A percentile compares a stretch with the other conserved stretches of the same genome.
phyloP scores from a whole-genome alignment of 2,329 filamentous ascomycete genomes.

The Fusarium pseudograminearum region DNA sequence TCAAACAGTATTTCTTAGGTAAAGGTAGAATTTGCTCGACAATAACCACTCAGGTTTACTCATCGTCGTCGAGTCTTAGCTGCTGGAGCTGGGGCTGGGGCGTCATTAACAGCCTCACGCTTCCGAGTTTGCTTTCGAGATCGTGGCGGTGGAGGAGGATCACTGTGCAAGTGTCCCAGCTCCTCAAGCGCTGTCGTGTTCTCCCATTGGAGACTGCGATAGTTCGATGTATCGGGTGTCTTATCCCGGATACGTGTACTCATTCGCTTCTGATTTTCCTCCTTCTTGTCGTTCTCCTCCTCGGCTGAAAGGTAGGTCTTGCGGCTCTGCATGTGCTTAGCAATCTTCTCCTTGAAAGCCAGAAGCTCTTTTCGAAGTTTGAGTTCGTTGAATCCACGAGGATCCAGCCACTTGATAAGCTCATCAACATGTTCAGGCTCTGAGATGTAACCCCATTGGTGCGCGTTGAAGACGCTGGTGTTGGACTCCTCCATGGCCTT shows the following conservation, averaged over 20 bases:
- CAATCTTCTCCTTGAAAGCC: slow-evolving; percentile 79
- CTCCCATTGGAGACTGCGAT: slow-evolving; percentile 66
- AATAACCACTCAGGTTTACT: neutral
- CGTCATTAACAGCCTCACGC: slow-evolving; percentile 58
- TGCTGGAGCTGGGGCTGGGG: slow-evolving; percentile 47
- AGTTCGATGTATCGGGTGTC: slow-evolving; percentile 59
- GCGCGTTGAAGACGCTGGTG: slow-evolving; percentile 80
- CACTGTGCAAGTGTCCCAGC: slow-evolving; percentile 68
- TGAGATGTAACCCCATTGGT: slow-evolving; percentile 92
- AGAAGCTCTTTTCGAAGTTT: slow-evolving; percentile 89
- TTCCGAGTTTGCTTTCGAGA: slow-evolving; percentile 65
- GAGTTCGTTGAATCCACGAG: slow-evolving; percentile 85
- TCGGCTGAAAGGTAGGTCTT: slow-evolving; percentile 71
- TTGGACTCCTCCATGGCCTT: slow-evolving; percentile 87
- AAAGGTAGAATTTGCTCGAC: neutral
- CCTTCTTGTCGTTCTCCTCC: slow-evolving; percentile 54
- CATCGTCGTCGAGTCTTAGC: slow-evolving; percentile 50
- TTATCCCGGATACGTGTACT: slow-evolving; percentile 61
- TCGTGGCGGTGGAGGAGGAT: slow-evolving; percentile 65
- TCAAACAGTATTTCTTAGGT: neutral
- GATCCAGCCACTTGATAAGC: slow-evolving; percentile 89
- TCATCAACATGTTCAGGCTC: slow-evolving; percentile 81
- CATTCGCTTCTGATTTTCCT: slow-evolving; percentile 57
- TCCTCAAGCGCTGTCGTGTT: slow-evolving; percentile 70
- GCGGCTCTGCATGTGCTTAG: slow-evolving; percentile 83